Evolutionary conservation across 106 monocot genomes (phyloP).

Genomic region (Apostasia shenzhenica): DNA sequence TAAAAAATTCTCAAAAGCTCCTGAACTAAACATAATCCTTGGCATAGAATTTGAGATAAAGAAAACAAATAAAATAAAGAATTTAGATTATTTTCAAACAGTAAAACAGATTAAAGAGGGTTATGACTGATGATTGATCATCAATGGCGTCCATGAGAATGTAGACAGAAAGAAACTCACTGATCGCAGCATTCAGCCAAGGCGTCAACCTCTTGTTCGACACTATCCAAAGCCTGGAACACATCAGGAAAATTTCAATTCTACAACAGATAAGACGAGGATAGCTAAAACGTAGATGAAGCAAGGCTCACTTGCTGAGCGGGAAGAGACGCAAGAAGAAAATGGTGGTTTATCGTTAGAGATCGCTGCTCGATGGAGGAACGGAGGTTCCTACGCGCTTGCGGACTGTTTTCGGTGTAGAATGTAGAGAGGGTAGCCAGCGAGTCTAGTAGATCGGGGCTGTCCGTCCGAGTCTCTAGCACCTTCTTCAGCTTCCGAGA

Average conservation of each 20-base stretch:
- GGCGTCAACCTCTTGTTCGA: slow-evolving; percentile 71
- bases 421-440: slow-evolving; percentile 82
- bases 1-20: too few species aligned
- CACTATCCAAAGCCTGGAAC: slow-evolving; percentile 59
- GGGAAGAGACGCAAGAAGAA: slow-evolving; percentile 84
- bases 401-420: slow-evolving; percentile 84
- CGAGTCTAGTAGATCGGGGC: slow-evolving; percentile 73
- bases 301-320: slow-evolving; percentile 50
- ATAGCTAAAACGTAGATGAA: not conserved
- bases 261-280: not conserved
- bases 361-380: slow-evolving; percentile 80
- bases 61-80: too few species aligned
- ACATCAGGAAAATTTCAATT: not conserved
- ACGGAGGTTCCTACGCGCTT: slow-evolving; percentile 80
- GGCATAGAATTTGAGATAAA: too few species aligned
- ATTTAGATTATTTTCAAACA: too few species aligned
- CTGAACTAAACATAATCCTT: too few species aligned
- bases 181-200: slow-evolving; percentile 74
- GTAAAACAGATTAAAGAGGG: too few species aligned
- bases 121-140: too few species aligned
- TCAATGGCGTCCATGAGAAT: not conserved
- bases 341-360: slow-evolving; percentile 79
- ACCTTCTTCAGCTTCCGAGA: slow-evolving; percentile 94
- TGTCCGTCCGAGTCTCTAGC: slow-evolving; percentile 84
- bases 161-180: slow-evolving; percentile 26